These are phyloP conservation scores for Murraya paniculata DNA, from an alignment of 345 rosid species.

Conservation along the genomic window DNA sequence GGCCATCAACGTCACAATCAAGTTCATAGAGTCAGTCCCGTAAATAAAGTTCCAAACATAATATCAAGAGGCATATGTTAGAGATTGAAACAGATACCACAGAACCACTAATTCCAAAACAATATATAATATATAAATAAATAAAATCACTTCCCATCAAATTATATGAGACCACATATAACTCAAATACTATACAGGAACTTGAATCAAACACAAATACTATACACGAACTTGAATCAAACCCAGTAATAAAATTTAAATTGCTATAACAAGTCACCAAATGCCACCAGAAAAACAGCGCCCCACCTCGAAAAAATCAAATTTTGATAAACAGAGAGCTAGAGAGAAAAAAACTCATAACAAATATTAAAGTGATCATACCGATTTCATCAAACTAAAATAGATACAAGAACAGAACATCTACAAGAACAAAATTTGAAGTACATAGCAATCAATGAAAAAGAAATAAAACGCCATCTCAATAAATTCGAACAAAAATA, in stretches of 20 bases:
- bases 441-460: not conserved
- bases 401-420: not conserved
- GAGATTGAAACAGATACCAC: not conserved
- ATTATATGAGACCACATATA: not conserved
- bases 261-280: not conserved
- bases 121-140: not conserved
- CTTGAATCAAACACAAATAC: not conserved
- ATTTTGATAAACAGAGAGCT: not conserved
- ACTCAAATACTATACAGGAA: not conserved
- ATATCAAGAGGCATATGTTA: not conserved
- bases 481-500: not conserved
- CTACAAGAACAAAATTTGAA: not conserved
- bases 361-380: not conserved
- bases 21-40: not conserved
- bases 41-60: not conserved
- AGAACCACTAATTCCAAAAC: not conserved
- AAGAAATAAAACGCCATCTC: not conserved
- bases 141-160: not conserved
- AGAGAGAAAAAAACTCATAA: not conserved
- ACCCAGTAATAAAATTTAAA: not conserved
- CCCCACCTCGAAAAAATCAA: not conserved
- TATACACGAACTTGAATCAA: not conserved
- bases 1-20: slow-evolving; percentile 1
- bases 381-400: not conserved
- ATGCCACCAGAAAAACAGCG: not conserved